Evolutionary conservation across 352 stramenopile genomes (phyloP).

Genomic region (Globisporangium spiculum): DNA sequence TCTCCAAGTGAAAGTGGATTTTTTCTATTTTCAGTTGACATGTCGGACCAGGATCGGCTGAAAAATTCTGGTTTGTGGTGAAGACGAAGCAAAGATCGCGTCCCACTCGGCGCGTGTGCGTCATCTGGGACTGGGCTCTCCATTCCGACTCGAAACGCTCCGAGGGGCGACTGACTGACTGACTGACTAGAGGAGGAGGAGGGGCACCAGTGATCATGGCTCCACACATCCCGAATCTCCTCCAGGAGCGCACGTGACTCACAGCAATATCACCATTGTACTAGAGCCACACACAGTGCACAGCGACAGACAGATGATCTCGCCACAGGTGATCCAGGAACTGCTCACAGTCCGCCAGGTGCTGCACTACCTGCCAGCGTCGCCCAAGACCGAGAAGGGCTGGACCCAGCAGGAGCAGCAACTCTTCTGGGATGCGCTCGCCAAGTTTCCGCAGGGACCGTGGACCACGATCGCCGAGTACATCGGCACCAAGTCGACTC

Average conservation of each 20-base stretch:
- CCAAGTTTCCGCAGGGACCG: conserved; percentile 36
- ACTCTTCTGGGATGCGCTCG: conserved; percentile 42
- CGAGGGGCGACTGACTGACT: not conserved
- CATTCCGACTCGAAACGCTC: conserved; percentile 4
- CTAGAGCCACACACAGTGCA: conserved; percentile 1
- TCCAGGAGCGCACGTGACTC: conserved; percentile 4
- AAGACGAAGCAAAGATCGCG: not conserved
- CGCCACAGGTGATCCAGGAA: conserved; percentile 35
- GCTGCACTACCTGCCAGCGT: conserved; percentile 36
- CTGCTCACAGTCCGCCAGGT: conserved; percentile 31
- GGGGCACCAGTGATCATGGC: conserved; percentile 1
- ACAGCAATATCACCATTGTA: conserved; percentile 2
- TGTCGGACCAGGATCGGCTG: conserved; percentile 9
- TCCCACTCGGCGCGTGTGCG: conserved; percentile 1
- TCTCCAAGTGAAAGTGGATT: conserved; percentile 1
- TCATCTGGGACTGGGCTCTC: conserved; percentile 1
- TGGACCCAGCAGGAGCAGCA: conserved; percentile 36
- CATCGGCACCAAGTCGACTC: conserved; percentile 41
- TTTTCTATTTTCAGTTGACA: conserved; percentile 11
- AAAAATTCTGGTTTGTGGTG: conserved; percentile 7
- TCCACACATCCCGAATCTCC: conserved; percentile 3
- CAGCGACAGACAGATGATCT: conserved; percentile 14
- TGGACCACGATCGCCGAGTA: conserved; percentile 45
- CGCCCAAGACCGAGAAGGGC: conserved; percentile 28
- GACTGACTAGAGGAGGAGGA: not conserved